Evolutionary conservation across 2,329 filamentous ascomycete species (phyloP).

Genomic region (Colletotrichum agaves): DNA sequence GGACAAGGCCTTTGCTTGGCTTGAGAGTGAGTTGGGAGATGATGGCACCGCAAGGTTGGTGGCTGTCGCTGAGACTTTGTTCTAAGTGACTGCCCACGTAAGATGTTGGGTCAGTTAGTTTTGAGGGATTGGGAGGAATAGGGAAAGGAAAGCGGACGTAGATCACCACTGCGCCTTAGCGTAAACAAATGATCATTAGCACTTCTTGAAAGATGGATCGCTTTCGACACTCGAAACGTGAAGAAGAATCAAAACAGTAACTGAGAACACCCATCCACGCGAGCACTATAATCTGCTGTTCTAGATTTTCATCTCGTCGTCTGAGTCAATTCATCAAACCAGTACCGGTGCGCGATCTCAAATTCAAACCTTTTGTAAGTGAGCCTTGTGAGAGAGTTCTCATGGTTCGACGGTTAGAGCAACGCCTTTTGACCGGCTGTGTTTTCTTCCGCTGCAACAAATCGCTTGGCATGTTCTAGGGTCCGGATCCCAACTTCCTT

Average conservation of each 20-base stretch:
- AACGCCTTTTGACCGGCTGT: neutral
- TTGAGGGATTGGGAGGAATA: neutral
- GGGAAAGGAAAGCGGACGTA: neutral
- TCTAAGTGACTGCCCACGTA: neutral
- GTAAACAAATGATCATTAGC: too few relatives aligned
- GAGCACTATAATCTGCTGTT: neutral
- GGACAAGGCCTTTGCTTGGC: conserved; percentile 67
- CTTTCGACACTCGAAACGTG: too few relatives aligned
- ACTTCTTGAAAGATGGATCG: too few relatives aligned
- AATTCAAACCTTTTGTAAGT: conserved; percentile 27
- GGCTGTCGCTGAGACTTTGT: neutral
- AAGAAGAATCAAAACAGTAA: too few relatives aligned
- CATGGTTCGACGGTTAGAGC: conserved; percentile 29
- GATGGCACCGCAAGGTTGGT: neutral
- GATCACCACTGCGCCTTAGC: too few relatives aligned
- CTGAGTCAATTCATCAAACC: conserved; percentile 27
- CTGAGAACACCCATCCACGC: too few relatives aligned
- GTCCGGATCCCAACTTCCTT: neutral
- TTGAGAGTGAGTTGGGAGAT: conserved; percentile 42
- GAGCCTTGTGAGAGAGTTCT: conserved; percentile 9
- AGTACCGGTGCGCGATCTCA: conserved; percentile 24
- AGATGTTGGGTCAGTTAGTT: neutral
- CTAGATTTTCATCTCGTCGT: neutral
- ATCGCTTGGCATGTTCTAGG: conserved; percentile 1
- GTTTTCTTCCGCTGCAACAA: neutral